These are phyloP conservation scores for Bondarzewia mesenterica DNA, from an alignment of 1,284 basidiomycete genomes.

Conservation along the genomic window DNA sequence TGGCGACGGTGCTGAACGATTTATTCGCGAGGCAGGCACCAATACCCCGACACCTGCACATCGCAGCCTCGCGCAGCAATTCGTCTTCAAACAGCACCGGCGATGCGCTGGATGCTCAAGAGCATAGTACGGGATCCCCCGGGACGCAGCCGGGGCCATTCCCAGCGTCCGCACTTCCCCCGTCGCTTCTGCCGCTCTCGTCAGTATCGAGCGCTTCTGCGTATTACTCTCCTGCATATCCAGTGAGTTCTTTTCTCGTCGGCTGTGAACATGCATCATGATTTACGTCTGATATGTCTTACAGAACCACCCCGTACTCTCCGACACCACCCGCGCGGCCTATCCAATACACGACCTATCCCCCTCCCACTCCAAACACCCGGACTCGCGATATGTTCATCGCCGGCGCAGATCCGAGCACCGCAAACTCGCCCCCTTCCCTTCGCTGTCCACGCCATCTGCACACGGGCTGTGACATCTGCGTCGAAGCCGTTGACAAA, in stretches of 20 bases:
- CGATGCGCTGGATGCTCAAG: neutral
- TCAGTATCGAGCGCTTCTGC: constrained; percentile 24
- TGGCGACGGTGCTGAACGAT: constrained; percentile 27
- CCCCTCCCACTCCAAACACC: constrained; percentile 22
- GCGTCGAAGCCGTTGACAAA: constrained; percentile 45
- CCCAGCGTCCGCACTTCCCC: constrained; percentile 12
- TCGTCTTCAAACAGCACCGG: constrained; percentile 6
- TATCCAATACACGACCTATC: constrained; percentile 12
- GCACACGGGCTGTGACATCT: constrained; percentile 64
- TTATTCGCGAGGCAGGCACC: constrained; percentile 66
- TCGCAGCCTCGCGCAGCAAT: constrained; percentile 10
- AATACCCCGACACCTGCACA: constrained; percentile 21
- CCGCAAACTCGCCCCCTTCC: constrained; percentile 53
- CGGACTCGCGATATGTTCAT: constrained; percentile 47
- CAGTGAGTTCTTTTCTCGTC: constrained; percentile 5
- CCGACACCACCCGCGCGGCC: too few species aligned
- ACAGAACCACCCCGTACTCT: neutral
- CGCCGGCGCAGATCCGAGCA: constrained; percentile 52
- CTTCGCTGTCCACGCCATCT: constrained; percentile 66
- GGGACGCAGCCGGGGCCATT: constrained; percentile 2
- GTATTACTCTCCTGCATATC: neutral
- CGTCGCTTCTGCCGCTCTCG: constrained; percentile 26
- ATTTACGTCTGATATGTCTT: too few species aligned
- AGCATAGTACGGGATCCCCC: neutral
- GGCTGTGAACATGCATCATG: too few species aligned